A percentile compares a stretch with the other conserved stretches of the same genome.
phyloP scores from a whole-genome alignment of 371 early-diverging fungal species.

The Mortierella sp. region DNA sequence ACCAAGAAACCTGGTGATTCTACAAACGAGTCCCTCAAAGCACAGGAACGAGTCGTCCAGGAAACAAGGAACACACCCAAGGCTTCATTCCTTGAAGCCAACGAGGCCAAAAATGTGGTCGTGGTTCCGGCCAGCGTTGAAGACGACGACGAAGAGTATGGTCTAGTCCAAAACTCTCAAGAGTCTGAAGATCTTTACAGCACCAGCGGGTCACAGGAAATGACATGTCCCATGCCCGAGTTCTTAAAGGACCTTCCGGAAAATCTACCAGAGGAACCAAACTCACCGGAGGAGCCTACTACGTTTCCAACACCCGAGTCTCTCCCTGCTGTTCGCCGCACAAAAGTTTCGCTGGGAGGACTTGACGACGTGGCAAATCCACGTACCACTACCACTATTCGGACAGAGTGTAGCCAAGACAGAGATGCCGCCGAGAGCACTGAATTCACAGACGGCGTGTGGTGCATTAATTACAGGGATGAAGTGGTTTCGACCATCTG shows the following conservation, averaged over 20 bases:
- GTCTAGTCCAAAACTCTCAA: constrained; percentile 26
- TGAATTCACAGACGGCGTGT: constrained; percentile 19
- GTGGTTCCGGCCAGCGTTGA: constrained; percentile 25
- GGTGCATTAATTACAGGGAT: constrained; percentile 30
- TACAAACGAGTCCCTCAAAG: too few species aligned
- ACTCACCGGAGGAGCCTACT: constrained; percentile 8
- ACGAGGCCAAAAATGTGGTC: not conserved
- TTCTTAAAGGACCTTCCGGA: constrained; percentile 12
- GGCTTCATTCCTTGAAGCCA: not conserved
- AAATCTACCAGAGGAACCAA: constrained; percentile 12
- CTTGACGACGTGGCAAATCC: not conserved
- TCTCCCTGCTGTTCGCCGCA: not conserved
- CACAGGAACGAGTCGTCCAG: not conserved
- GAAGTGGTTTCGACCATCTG: constrained; percentile 10
- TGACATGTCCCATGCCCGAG: constrained; percentile 11
- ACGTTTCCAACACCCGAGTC: constrained; percentile 20
- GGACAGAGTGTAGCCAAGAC: not conserved
- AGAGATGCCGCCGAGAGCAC: constrained; percentile 13
- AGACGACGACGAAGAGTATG: constrained; percentile 8
- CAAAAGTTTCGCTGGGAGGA: not conserved
- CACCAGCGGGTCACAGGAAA: constrained; percentile 9
- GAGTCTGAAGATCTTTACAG: constrained; percentile 10
- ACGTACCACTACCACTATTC: not conserved
- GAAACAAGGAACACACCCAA: not conserved
- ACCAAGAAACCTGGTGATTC: too few species aligned